Conservation (phyloP, 2,329 filamentous ascomycete species). For the Exophiala oligosperma region DNA sequence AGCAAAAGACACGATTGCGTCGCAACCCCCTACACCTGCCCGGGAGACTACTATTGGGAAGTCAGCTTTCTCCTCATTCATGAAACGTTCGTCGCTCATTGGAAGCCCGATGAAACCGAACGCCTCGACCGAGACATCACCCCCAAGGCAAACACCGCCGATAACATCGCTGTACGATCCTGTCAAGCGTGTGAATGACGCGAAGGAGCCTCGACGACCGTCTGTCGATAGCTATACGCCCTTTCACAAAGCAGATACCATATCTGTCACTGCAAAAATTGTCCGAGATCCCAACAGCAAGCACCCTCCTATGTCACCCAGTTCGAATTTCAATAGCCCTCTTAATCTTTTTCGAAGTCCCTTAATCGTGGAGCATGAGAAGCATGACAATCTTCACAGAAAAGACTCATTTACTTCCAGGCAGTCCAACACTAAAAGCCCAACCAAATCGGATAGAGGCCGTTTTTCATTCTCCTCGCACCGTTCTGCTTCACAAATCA, state of each 20-base stretch:
- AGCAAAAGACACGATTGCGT: slow-evolving; percentile 26
- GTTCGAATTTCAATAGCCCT: slow-evolving; percentile 21
- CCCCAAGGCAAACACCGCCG: slow-evolving; percentile 17
- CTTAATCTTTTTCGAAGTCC: slow-evolving; percentile 55
- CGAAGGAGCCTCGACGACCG: slow-evolving; percentile 6
- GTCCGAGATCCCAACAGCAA: slow-evolving; percentile 56
- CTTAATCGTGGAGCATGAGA: slow-evolving; percentile 66
- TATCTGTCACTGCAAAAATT: slow-evolving; percentile 87
- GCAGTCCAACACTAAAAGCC: slow-evolving; percentile 22
- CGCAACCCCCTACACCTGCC: slow-evolving; percentile 33
- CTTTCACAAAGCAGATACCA: slow-evolving; percentile 58
- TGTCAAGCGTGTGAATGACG: neutral
- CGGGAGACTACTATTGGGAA: slow-evolving; percentile 28
- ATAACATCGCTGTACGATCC: slow-evolving; percentile 9
- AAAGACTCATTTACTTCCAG: slow-evolving; percentile 24
- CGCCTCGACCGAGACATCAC: slow-evolving; percentile 31
- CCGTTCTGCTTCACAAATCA: slow-evolving; percentile 36
- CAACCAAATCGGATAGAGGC: slow-evolving; percentile 34
- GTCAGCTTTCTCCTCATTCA: slow-evolving; percentile 32
- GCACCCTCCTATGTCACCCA: slow-evolving; percentile 22
- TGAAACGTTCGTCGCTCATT: slow-evolving; percentile 32
- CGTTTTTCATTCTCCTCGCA: slow-evolving; percentile 43
- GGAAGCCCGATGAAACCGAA: slow-evolving; percentile 32
- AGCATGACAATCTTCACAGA: slow-evolving; percentile 37
- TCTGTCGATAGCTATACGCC: slow-evolving; percentile 12